Conservation (phyloP, 352 stramenopile genomes). For the Elongisporangium prolatum region DNA sequence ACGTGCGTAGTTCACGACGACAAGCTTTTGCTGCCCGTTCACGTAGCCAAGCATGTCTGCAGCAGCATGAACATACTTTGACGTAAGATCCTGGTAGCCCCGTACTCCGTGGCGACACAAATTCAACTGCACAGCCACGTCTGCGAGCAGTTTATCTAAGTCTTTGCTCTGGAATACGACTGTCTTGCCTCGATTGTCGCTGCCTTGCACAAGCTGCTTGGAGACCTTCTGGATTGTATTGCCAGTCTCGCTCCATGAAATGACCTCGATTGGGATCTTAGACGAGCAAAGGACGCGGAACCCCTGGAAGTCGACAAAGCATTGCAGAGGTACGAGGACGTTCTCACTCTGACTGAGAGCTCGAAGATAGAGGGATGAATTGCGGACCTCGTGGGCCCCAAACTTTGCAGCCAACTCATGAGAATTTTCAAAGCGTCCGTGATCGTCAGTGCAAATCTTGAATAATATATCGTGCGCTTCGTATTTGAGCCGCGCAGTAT, state of each 20-base stretch:
- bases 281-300: conserved; percentile 83
- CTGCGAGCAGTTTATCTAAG: conserved; percentile 61
- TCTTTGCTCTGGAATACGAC: conserved; percentile 78
- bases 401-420: conserved; percentile 88
- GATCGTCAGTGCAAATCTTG: conserved; percentile 87
- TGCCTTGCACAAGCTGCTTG: conserved; percentile 85
- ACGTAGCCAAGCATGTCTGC: conserved; percentile 84
- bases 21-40: conserved; percentile 44
- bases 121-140: conserved; percentile 67
- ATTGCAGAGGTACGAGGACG: conserved; percentile 74
- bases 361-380: conserved; percentile 75
- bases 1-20: conserved; percentile 80
- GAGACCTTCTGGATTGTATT: conserved; percentile 47
- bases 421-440: conserved; percentile 87
- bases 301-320: conserved; percentile 84
- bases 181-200: conserved; percentile 75
- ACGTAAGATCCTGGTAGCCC: conserved; percentile 85
- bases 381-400: conserved; percentile 71
- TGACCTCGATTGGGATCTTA: conserved; percentile 78
- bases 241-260: conserved; percentile 60
- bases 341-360: conserved; percentile 23
- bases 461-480: conserved; percentile 88
- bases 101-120: conserved; percentile 80
- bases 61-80: conserved; percentile 69
- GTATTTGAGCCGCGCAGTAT: conserved; percentile 57